Percentiles rank a stretch among this genome's conserved stretches.
Conservation (phyloP, 2,329 filamentous ascomycete genomes). For the Verticillium zaregamsianum region DNA sequence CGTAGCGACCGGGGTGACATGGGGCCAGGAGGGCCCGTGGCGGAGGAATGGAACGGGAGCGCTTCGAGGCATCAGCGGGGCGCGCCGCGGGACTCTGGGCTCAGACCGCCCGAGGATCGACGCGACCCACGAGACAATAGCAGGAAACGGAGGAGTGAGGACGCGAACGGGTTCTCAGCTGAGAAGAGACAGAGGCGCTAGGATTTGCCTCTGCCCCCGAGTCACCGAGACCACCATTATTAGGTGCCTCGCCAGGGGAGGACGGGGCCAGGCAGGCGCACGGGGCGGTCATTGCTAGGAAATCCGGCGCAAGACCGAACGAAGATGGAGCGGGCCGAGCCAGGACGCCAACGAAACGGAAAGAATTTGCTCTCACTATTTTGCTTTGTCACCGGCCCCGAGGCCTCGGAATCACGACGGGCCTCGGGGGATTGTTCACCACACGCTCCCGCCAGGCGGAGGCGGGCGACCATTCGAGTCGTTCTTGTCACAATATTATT, state of each 20-base stretch:
- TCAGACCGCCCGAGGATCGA: slow-evolving; percentile 21
- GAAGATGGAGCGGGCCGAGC: not conserved
- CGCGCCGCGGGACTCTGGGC: slow-evolving; percentile 24
- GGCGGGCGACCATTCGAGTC: not conserved
- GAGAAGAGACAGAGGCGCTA: slow-evolving; percentile 53
- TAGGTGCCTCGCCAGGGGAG: not conserved
- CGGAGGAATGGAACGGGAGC: slow-evolving; percentile 13
- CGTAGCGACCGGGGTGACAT: slow-evolving; percentile 17
- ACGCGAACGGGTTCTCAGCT: slow-evolving; percentile 32
- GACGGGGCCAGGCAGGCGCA: not conserved
- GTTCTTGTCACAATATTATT: not conserved
- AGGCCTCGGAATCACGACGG: not conserved
- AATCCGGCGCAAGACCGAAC: not conserved
- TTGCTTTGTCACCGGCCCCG: not conserved
- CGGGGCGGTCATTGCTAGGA: not conserved
- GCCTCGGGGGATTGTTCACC: not conserved
- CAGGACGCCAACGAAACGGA: not conserved
- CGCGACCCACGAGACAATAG: slow-evolving; percentile 33
- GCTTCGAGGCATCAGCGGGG: slow-evolving; percentile 16
- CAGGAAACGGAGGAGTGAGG: slow-evolving; percentile 45
- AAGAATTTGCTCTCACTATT: not conserved
- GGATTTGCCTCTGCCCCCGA: slow-evolving; percentile 13
- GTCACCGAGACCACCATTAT: not conserved
- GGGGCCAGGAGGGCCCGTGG: slow-evolving; percentile 20
- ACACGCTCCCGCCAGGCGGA: not conserved